Conservation (phyloP, 139 green algal species). For the Coccomyxa sp. region DNA sequence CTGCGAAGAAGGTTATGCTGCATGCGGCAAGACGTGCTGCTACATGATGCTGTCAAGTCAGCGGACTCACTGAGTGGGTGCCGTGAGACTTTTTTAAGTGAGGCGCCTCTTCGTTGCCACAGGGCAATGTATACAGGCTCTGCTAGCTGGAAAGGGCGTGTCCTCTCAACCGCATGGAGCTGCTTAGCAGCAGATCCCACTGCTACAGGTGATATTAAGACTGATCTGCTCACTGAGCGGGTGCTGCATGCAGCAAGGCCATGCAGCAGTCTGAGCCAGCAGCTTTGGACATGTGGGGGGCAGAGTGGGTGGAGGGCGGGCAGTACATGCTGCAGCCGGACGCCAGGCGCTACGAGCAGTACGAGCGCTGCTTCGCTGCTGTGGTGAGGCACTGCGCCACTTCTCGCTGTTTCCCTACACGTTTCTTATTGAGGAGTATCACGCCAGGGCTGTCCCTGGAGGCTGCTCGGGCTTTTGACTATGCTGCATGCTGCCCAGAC, state of each 20-base stretch:
- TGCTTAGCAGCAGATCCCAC: not conserved
- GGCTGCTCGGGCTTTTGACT: not conserved
- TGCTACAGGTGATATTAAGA: not conserved
- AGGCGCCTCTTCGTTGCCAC: not conserved
- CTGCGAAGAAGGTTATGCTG: not conserved
- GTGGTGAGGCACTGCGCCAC: too few relatives aligned
- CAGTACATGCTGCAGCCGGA: slow-evolving; percentile 36
- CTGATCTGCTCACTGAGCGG: not conserved
- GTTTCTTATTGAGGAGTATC: not conserved
- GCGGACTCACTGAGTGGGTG: too few relatives aligned
- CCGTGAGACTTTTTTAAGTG: too few relatives aligned
- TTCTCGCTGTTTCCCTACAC: not conserved
- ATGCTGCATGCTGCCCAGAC: not conserved
- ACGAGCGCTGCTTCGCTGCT: slow-evolving; percentile 61
- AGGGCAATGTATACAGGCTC: not conserved
- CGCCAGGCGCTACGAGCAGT: slow-evolving; percentile 57
- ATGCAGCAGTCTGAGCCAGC: slow-evolving; percentile 45
- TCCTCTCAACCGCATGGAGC: not conserved
- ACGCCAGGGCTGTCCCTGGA: not conserved
- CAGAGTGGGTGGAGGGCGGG: slow-evolving; percentile 25
- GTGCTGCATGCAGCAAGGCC: slow-evolving; percentile 16
- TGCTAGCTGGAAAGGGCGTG: not conserved
- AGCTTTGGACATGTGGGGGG: slow-evolving; percentile 48
- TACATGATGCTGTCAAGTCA: too few relatives aligned
- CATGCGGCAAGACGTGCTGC: not conserved